Evolutionary conservation across 768 basidiomycete species (phyloP).

Genomic region (Russula griseocarnosa): DNA sequence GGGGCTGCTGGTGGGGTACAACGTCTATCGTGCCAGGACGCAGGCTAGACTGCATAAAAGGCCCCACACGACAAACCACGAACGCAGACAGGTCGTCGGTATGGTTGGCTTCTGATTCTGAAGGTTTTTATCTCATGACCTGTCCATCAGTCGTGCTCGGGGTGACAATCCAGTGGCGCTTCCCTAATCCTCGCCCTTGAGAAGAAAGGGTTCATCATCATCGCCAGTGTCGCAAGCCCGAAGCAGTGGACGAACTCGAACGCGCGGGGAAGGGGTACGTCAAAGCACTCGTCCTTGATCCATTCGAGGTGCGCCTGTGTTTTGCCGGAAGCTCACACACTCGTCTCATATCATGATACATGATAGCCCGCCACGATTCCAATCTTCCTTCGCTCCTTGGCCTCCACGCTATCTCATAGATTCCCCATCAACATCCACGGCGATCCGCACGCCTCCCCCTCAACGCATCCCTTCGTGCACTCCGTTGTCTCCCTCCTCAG

Average conservation of each 20-base stretch:
- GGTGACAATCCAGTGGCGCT: slow-evolving; percentile 70
- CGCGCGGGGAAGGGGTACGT: slow-evolving; percentile 66
- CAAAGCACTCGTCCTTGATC: slow-evolving; percentile 76
- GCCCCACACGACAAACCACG: slow-evolving; percentile 32
- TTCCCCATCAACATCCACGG: slow-evolving; percentile 78
- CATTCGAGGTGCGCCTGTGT: slow-evolving; percentile 54
- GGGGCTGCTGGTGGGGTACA: slow-evolving; percentile 59
- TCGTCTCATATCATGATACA: slow-evolving; percentile 4
- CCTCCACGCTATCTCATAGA: slow-evolving; percentile 72
- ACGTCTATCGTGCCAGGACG: slow-evolving; percentile 30
- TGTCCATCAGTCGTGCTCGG: slow-evolving; percentile 67
- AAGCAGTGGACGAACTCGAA: slow-evolving; percentile 64
- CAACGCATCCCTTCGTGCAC: slow-evolving; percentile 66
- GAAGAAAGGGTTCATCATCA: slow-evolving; percentile 75
- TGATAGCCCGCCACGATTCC: slow-evolving; percentile 64
- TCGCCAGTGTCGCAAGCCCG: slow-evolving; percentile 70
- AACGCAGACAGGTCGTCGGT: slow-evolving; percentile 48
- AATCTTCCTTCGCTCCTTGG: slow-evolving; percentile 75
- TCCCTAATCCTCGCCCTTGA: slow-evolving; percentile 71
- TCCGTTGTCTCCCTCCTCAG: slow-evolving; percentile 75
- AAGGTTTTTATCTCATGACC: slow-evolving; percentile 14
- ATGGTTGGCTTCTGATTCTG: slow-evolving; percentile 27
- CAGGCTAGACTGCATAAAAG: slow-evolving; percentile 30
- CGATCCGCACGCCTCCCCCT: slow-evolving; percentile 70
- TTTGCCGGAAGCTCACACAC: background rate